Conservation (phyloP, 2,329 filamentous ascomycete species). For the Ophiostoma sp. region DNA sequence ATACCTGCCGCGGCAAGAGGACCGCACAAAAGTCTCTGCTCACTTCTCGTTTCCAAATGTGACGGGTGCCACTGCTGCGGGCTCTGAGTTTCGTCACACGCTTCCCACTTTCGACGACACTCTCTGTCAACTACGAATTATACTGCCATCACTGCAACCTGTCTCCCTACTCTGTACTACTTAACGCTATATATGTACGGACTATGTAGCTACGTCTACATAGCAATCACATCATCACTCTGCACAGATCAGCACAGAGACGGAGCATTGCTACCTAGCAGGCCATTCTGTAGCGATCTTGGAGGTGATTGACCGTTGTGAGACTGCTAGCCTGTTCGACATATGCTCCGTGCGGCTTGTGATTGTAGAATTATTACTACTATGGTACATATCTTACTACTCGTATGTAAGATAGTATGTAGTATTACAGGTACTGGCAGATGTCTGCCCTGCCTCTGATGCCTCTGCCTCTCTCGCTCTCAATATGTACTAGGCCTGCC, state of each 20-base stretch:
- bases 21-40: not conserved
- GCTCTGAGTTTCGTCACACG: not conserved
- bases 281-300: not conserved
- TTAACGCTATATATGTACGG: too few species aligned
- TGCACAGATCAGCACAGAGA: not conserved
- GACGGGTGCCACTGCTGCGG: not conserved
- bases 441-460: too few species aligned
- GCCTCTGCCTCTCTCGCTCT: too few species aligned
- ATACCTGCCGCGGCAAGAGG: not conserved
- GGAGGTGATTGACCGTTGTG: constrained; percentile 5
- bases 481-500: too few species aligned
- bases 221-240: not conserved
- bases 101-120: constrained; percentile 5
- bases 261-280: constrained; percentile 1
- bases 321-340: constrained; percentile 5
- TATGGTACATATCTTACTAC: too few species aligned
- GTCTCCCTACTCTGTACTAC: not conserved
- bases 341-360: not conserved
- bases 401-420: too few species aligned
- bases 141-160: not conserved
- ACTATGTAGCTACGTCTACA: too few species aligned
- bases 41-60: not conserved
- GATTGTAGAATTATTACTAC: not conserved
- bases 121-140: not conserved
- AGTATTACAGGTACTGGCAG: too few species aligned